Conservation (phyloP, 2,329 filamentous ascomycete genomes). For the Penicillium sp. region DNA sequence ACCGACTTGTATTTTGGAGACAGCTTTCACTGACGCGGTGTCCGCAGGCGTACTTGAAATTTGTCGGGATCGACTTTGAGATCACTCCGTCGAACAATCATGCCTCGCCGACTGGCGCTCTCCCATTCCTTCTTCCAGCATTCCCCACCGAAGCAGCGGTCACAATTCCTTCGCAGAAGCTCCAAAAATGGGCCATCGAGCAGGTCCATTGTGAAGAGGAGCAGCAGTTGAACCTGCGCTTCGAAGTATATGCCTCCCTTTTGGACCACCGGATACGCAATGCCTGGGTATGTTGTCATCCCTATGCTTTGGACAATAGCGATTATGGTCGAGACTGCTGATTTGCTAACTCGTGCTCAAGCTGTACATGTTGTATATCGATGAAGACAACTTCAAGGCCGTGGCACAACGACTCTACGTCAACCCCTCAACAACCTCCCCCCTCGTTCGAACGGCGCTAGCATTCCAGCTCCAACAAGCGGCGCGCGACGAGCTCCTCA, state of each 20-base stretch:
- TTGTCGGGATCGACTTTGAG: conserved; percentile 68
- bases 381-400: conserved; percentile 62
- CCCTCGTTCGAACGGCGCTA: conserved; percentile 64
- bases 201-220: conserved; percentile 48
- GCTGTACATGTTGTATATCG: conserved; percentile 82
- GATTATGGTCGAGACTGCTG: background rate
- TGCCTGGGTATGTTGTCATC: conserved; percentile 67
- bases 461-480: conserved; percentile 69
- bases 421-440: conserved; percentile 58
- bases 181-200: conserved; percentile 68
- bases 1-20: background rate
- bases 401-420: conserved; percentile 76
- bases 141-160: conserved; percentile 41
- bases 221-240: conserved; percentile 56
- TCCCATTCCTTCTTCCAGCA: conserved; percentile 78
- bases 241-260: conserved; percentile 77
- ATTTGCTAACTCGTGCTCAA: conserved; percentile 27
- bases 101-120: conserved; percentile 82
- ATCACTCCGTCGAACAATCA: conserved; percentile 82
- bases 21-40: conserved; percentile 10
- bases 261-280: conserved; percentile 76
- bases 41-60: conserved; percentile 76
- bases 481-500: conserved; percentile 72
- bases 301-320: conserved; percentile 20
- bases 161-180: conserved; percentile 63